Conservation (phyloP, 345 rosid genomes). For the Camelina neglecta region DNA sequence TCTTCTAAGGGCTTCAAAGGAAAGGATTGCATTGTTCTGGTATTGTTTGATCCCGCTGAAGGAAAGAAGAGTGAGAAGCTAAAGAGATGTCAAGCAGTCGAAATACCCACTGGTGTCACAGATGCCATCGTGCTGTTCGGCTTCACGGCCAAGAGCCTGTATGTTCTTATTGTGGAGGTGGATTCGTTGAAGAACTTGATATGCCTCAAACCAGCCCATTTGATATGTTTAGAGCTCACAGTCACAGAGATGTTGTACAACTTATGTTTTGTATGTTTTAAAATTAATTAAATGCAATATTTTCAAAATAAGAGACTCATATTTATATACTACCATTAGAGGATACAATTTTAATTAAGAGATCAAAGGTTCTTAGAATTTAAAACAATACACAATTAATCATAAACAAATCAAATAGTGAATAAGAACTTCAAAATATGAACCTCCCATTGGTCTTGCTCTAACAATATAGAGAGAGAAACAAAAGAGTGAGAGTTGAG, state of each 20-base stretch:
- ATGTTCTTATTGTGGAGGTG: conserved; percentile 79
- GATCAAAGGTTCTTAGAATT: no score
- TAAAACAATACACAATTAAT: no score
- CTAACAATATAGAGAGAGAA: no score
- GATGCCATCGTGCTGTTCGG: conserved; percentile 72
- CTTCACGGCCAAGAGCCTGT: conserved; percentile 62
- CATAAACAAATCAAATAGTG: no score
- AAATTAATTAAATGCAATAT: no score
- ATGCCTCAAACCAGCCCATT: conserved; percentile 57
- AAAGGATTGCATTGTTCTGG: background rate
- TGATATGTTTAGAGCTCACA: conserved; percentile 61
- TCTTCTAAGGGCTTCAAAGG: conserved; percentile 10
- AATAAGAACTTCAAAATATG: no score
- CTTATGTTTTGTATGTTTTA: conserved; percentile 13
- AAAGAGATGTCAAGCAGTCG: conserved; percentile 81
- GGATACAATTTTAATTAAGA: no score
- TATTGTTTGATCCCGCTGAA: conserved; percentile 22
- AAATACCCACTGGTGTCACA: conserved; percentile 91
- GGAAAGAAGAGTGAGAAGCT: conserved; percentile 42
- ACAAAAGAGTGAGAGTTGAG: no score
- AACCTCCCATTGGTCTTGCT: no score
- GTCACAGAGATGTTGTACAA: conserved; percentile 56
- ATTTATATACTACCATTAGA: no score
- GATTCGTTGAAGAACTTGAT: conserved; percentile 86
- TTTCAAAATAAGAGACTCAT: no score